Percentiles rank a stretch among this genome's conserved stretches.
phyloP scores from a whole-genome alignment of 2,329 filamentous ascomycete species.

The Aureobasidium melanogenum region DNA sequence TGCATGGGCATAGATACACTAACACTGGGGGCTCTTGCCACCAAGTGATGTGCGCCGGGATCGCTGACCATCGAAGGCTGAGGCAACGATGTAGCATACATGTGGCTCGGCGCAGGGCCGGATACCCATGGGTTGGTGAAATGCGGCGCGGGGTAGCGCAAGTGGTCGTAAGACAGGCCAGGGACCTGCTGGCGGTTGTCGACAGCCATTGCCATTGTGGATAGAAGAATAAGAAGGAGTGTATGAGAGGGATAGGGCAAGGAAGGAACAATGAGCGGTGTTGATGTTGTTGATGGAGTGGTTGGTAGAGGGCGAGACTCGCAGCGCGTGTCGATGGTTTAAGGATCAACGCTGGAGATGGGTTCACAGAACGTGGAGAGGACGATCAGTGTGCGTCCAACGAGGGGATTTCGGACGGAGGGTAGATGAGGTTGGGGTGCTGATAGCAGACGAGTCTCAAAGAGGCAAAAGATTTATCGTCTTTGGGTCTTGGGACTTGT shows the following conservation, averaged over 20 bases:
- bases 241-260: neutral
- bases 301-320: slow-evolving; percentile 2
- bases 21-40: slow-evolving; percentile 51
- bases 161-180: slow-evolving; percentile 71
- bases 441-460: slow-evolving; percentile 1
- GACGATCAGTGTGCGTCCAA: slow-evolving; percentile 35
- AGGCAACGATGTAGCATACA: slow-evolving; percentile 57
- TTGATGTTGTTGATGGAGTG: neutral
- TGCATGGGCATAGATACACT: slow-evolving; percentile 60
- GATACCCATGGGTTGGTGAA: slow-evolving; percentile 88
- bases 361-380: slow-evolving; percentile 37
- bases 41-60: slow-evolving; percentile 49
- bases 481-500: neutral
- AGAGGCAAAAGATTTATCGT: slow-evolving; percentile 7
- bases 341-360: slow-evolving; percentile 21
- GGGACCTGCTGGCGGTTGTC: slow-evolving; percentile 76
- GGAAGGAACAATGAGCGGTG: neutral
- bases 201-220: slow-evolving; percentile 83
- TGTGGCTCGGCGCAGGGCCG: slow-evolving; percentile 47
- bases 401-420: slow-evolving; percentile 29
- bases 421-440: slow-evolving; percentile 3
- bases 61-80: slow-evolving; percentile 51
- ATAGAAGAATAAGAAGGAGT: slow-evolving; percentile 13
- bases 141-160: slow-evolving; percentile 63
- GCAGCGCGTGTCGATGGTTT: slow-evolving; percentile 5